Percentiles rank a stretch among this genome's conserved stretches.
These are phyloP conservation scores for Colletotrichum sp. DNA, from an alignment of 2,329 filamentous ascomycete species.

Conservation along the genomic window DNA sequence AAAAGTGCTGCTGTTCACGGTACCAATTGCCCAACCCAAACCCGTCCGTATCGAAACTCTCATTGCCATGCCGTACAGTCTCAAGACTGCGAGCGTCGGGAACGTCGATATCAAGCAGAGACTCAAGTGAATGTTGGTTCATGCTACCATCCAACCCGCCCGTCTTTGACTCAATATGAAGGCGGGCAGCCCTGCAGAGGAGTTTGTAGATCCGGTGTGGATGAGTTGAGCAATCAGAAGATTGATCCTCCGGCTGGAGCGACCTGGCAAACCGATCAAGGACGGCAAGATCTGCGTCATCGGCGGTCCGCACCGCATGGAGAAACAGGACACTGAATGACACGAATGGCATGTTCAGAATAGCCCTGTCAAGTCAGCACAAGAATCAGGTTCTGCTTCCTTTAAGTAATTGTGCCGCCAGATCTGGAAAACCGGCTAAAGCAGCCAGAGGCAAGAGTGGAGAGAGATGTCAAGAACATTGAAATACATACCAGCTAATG, in stretches of 20 bases:
- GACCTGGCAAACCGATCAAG: slow-evolving; percentile 36
- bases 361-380: slow-evolving; percentile 29
- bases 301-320: slow-evolving; percentile 29
- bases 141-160: neutral
- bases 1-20: slow-evolving; percentile 28
- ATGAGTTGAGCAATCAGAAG: slow-evolving; percentile 28
- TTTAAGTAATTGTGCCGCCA: neutral
- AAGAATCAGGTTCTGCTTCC: neutral
- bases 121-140: neutral
- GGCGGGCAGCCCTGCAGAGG: slow-evolving; percentile 34
- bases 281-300: slow-evolving; percentile 24
- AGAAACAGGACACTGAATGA: slow-evolving; percentile 42
- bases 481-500: slow-evolving; percentile 34
- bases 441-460: neutral
- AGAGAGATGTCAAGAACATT: neutral
- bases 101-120: neutral
- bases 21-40: slow-evolving; percentile 27
- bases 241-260: slow-evolving; percentile 22
- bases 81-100: neutral
- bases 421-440: neutral
- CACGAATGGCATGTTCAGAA: slow-evolving; percentile 39
- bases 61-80: neutral
- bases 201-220: slow-evolving; percentile 37
- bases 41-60: neutral
- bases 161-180: slow-evolving; percentile 26